These are phyloP conservation scores for Neostapfia colusana DNA, from an alignment of 176 grass and related monocot genomes.

Conservation along the genomic window DNA sequence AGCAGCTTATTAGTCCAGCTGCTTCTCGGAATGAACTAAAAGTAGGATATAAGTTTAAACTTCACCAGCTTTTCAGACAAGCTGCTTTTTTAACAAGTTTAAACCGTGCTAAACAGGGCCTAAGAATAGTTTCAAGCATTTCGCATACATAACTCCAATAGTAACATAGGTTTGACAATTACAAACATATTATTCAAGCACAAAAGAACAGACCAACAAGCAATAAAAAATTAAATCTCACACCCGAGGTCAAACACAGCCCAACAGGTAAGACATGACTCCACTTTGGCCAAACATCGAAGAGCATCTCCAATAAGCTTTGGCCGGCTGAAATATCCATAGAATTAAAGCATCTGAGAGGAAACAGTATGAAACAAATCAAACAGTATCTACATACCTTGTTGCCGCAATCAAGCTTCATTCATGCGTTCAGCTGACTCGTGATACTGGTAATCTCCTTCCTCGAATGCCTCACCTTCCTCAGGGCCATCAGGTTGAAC, in stretches of 20 bases:
- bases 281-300: background rate
- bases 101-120: too few species aligned
- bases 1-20: too few species aligned
- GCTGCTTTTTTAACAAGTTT: too few species aligned
- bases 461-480: conserved; percentile 85
- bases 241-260: background rate
- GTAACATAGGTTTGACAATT: background rate
- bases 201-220: background rate
- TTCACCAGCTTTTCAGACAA: too few species aligned
- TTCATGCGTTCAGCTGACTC: conserved; percentile 42
- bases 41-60: too few species aligned
- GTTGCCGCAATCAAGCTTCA: conserved; percentile 22
- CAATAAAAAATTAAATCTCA: background rate
- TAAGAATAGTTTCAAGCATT: background rate
- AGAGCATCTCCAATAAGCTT: background rate
- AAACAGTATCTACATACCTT: conserved; percentile 4
- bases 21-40: too few species aligned
- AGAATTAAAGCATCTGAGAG: background rate
- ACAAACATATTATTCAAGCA: conserved; percentile 27
- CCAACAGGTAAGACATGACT: background rate
- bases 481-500: conserved; percentile 69
- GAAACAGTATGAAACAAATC: background rate
- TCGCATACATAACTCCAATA: background rate
- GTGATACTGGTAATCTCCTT: conserved; percentile 76
- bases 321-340: conserved; percentile 28